Evolutionary conservation across 2,329 filamentous ascomycete species (phyloP), one percentile per base, ranked within the genome.

Genomic region (Exophiala oligosperma): DNA sequence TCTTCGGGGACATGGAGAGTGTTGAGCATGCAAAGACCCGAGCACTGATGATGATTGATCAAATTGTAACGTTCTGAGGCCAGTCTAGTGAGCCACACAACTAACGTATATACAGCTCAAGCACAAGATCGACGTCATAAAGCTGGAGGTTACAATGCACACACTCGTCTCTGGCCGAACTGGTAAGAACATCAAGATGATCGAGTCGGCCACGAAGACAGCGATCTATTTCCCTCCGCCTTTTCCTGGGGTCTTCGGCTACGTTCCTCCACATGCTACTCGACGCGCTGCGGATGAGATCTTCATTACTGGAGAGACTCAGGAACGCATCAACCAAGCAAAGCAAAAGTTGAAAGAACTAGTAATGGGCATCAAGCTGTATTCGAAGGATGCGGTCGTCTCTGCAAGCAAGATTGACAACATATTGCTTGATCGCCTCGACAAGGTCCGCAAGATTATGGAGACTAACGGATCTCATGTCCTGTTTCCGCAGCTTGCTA

Each of bases 151-250:
- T 50, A 90, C 91, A 26, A 84, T 96, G 71, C 94, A 99, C 72
- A 94, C 92, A 57, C 82, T 97, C 55, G 87, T 97, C 50, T 97
- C 92, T 72, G 94, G 94, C 49, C 90, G 94, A 49, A 93, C 92
- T 67, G 85, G 94, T 67, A 96, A 96, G 79, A 97, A 97, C 73
- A 96, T 99, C 78, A 97, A 97, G 79, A 79, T 94, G 68, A 97
- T 99, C 70, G 94, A 99, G 75, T 96, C 94, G 12, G 86, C 89
- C 28, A 97, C 94, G 12, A 91, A 92, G 68, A 97, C 94, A 7
- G 93, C 94, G 64, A 97, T 99, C 68, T 99, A 99, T 77, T 97
- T 99, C 71, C 94, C 94, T 28, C 92, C 92, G 6, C 89, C 93
- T 0, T 97, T 97, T 72, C 92, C 93, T 12, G 87, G 89, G 59